Percentiles rank a stretch among this genome's conserved stretches.
Conservation (phyloP, 345 rosid genomes). For the Cardamine resedifolia region DNA sequence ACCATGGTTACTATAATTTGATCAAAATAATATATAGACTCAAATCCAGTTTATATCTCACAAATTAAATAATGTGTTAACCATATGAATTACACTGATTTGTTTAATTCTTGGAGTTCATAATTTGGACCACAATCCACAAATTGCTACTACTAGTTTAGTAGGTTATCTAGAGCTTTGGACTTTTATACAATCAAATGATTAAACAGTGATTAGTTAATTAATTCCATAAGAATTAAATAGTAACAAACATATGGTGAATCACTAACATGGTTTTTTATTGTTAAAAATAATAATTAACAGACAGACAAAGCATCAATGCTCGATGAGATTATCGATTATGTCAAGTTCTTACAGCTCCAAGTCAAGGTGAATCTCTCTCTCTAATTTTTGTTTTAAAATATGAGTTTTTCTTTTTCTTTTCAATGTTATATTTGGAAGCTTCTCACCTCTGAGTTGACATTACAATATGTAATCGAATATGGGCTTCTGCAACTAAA, state of each 20-base stretch:
- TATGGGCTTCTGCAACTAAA: slow-evolving; percentile 34
- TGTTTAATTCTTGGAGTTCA: slow-evolving; percentile 32
- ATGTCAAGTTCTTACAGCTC: slow-evolving; percentile 98
- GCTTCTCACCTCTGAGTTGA: slow-evolving; percentile 33
- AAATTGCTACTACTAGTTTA: slow-evolving; percentile 19
- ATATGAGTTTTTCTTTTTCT: not conserved
- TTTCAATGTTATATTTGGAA: slow-evolving; percentile 15
- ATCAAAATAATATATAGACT: not conserved
- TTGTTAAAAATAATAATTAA: slow-evolving; percentile 40
- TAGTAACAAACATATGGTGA: slow-evolving; percentile 1
- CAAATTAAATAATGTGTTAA: slow-evolving; percentile 7
- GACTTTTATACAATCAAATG: slow-evolving; percentile 38
- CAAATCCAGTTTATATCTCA: not conserved
- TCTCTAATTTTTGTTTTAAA: not conserved
- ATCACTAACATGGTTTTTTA: slow-evolving; percentile 11
- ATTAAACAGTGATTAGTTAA: slow-evolving; percentile 38
- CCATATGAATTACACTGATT: slow-evolving; percentile 2
- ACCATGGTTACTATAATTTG: not conserved
- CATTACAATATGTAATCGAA: slow-evolving; percentile 34
- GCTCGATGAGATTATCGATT: slow-evolving; percentile 99
- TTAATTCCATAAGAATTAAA: not conserved
- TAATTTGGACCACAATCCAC: slow-evolving; percentile 29
- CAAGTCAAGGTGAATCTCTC: slow-evolving; percentile 84
- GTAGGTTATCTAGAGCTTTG: slow-evolving; percentile 29
- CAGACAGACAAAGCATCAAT: slow-evolving; percentile 99